These are phyloP conservation scores for Pleoardoris graminearum DNA, from an alignment of 2,329 filamentous ascomycete genomes.

Conservation along the genomic window DNA sequence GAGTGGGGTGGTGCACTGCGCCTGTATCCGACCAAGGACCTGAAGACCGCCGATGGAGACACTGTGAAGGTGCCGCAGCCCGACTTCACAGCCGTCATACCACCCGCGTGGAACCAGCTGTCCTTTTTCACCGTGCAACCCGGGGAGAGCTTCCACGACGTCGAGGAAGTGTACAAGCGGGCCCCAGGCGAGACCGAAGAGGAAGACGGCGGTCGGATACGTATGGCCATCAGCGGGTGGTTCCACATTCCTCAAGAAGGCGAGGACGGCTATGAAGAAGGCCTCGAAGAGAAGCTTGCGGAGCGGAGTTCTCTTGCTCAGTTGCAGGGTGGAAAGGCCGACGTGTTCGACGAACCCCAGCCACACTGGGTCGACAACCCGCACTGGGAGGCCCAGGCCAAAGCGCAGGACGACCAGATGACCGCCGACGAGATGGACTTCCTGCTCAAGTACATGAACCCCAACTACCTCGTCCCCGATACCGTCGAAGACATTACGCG, in stretches of 20 bases:
- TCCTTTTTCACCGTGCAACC: constrained; percentile 98
- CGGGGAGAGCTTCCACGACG: constrained; percentile 98
- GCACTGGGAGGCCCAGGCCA: constrained; percentile 38
- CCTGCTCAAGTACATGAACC: constrained; percentile 84
- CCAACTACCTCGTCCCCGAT: constrained; percentile 89
- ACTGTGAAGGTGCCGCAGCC: constrained; percentile 79
- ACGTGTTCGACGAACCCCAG: constrained; percentile 83
- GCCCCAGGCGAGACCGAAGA: constrained; percentile 62
- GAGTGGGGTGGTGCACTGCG: constrained; percentile 93
- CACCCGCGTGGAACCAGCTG: constrained; percentile 95
- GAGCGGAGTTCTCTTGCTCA: constrained; percentile 91
- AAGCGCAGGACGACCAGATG: constrained; percentile 60
- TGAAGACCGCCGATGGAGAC: constrained; percentile 69
- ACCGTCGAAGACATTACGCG: constrained; percentile 80
- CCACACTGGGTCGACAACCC: constrained; percentile 56
- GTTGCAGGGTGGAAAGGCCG: constrained; percentile 80
- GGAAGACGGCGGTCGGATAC: constrained; percentile 73
- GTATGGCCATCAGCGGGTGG: constrained; percentile 99
- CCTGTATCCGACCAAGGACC: constrained; percentile 73
- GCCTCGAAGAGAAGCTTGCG: constrained; percentile 84
- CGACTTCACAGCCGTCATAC: constrained; percentile 79
- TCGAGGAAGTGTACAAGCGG: constrained; percentile 90
- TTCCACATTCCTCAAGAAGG: constrained; percentile 96
- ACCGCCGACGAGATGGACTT: constrained; percentile 85
- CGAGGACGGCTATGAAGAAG: constrained; percentile 87